Evolutionary conservation across 805 yeast genomes (phyloP).

Genomic region (Candida maesae): DNA sequence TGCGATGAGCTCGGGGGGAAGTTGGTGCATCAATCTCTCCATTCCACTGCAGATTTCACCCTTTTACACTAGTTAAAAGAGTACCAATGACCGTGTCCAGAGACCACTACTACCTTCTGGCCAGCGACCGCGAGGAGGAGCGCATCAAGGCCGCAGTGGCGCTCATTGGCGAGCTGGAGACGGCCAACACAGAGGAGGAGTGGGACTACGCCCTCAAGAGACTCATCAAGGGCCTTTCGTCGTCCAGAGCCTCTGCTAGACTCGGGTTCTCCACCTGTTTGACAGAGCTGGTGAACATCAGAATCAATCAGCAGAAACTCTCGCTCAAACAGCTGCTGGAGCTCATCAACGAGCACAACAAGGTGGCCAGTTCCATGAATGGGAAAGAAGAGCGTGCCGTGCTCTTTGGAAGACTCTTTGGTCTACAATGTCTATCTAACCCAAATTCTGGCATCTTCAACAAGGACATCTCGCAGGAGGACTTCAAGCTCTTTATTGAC

Average conservation of each 20-base stretch:
- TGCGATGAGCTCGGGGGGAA: too few species aligned
- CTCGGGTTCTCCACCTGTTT: constrained; percentile 86
- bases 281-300: constrained; percentile 54
- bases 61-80: too few species aligned
- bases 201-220: constrained; percentile 82
- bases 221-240: constrained; percentile 74
- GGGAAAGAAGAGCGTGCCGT: constrained; percentile 82
- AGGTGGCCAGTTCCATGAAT: constrained; percentile 43
- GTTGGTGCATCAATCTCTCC: too few species aligned
- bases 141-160: constrained; percentile 68
- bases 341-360: constrained; percentile 34
- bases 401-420: constrained; percentile 81
- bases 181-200: constrained; percentile 44
- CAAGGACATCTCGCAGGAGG: constrained; percentile 11
- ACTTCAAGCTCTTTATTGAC: constrained; percentile 39
- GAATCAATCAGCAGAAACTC: constrained; percentile 31
- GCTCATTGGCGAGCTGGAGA: constrained; percentile 56
- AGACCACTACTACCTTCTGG: constrained; percentile 74
- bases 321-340: constrained; percentile 36
- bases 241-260: constrained; percentile 80
- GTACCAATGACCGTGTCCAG: constrained; percentile 59
- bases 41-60: too few species aligned
- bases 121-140: constrained; percentile 71
- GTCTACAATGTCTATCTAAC: constrained; percentile 61
- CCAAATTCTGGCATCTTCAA: constrained; percentile 36